Percentiles rank a stretch among this genome's conserved stretches.
phyloP scores from a whole-genome alignment of 2,329 filamentous ascomycete species.

The Aureobasidium sp. region DNA sequence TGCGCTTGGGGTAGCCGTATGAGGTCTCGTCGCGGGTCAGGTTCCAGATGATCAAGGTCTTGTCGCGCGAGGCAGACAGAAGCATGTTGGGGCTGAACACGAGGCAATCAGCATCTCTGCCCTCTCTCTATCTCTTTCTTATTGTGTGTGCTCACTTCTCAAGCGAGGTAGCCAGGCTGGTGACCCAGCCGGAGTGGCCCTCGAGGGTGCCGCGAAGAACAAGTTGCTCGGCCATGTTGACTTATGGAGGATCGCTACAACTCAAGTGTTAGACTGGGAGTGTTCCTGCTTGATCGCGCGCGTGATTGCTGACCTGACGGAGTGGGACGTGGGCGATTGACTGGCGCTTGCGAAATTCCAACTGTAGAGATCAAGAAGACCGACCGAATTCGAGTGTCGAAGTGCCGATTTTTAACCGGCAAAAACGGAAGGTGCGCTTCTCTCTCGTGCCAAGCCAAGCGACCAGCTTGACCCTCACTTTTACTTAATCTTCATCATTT shows the following conservation, averaged over 20 bases:
- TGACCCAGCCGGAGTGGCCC: constrained; percentile 99
- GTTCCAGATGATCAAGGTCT: constrained; percentile 99
- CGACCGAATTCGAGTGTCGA: neutral
- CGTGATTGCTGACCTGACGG: constrained; percentile 14
- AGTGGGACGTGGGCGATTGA: constrained; percentile 16
- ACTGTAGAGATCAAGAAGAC: neutral
- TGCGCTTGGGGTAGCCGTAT: constrained; percentile 99
- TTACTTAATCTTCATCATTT: too few species aligned
- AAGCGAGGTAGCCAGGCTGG: constrained; percentile 93
- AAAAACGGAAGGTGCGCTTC: neutral
- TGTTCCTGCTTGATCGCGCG: neutral
- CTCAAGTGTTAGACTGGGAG: neutral
- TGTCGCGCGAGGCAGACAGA: constrained; percentile 93
- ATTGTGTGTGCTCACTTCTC: constrained; percentile 69
- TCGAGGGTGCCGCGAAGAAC: constrained; percentile 40
- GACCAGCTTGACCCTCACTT: neutral
- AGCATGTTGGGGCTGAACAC: constrained; percentile 89
- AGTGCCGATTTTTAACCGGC: neutral
- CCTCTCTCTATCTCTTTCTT: constrained; percentile 17
- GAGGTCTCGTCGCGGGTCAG: constrained; percentile 95
- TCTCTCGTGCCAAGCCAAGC: neutral
- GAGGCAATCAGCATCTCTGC: constrained; percentile 26
- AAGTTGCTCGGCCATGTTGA: constrained; percentile 35
- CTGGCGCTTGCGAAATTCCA: constrained; percentile 9
- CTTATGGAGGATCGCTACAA: constrained; percentile 13